These are phyloP conservation scores for Entoloma clypeatum DNA, from an alignment of 1,284 basidiomycete genomes.

Conservation along the genomic window DNA sequence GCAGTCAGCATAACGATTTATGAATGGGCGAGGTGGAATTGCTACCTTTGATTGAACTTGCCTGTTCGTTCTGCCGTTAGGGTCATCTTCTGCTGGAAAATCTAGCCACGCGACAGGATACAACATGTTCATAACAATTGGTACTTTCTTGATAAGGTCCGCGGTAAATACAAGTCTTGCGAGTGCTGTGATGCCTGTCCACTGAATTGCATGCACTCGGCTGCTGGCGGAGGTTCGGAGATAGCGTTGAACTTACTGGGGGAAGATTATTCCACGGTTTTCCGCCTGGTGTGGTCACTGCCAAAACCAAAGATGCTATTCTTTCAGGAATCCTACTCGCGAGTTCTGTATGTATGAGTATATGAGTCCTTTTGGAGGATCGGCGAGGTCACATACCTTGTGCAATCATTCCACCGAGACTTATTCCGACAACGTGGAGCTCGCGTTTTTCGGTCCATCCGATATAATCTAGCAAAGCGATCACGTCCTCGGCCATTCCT, in stretches of 20 bases:
- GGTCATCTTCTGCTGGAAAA: conserved; percentile 45
- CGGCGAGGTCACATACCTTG: conserved; percentile 46
- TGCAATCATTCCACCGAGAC: conserved; percentile 85
- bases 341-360: conserved; percentile 44
- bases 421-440: conserved; percentile 75
- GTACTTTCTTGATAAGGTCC: conserved; percentile 49
- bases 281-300: conserved; percentile 71
- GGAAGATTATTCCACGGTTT: conserved; percentile 53
- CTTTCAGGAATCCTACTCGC: conserved; percentile 63
- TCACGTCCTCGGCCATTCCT: conserved; percentile 75
- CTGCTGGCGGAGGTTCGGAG: neutral
- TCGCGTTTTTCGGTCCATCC: conserved; percentile 65
- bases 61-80: conserved; percentile 56
- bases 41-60: conserved; percentile 53
- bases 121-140: conserved; percentile 55
- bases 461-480: conserved; percentile 67
- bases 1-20: neutral
- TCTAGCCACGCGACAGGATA: conserved; percentile 62
- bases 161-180: conserved; percentile 42
- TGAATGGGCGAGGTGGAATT: conserved; percentile 5
- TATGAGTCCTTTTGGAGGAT: neutral
- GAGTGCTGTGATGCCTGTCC: conserved; percentile 41
- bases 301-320: conserved; percentile 62
- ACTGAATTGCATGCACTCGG: conserved; percentile 25
- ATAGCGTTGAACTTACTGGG: conserved; percentile 40